Base-by-base conservation (phyloP, 768 basidiomycete species). In the Stropharia rugosoannulata region DNA sequence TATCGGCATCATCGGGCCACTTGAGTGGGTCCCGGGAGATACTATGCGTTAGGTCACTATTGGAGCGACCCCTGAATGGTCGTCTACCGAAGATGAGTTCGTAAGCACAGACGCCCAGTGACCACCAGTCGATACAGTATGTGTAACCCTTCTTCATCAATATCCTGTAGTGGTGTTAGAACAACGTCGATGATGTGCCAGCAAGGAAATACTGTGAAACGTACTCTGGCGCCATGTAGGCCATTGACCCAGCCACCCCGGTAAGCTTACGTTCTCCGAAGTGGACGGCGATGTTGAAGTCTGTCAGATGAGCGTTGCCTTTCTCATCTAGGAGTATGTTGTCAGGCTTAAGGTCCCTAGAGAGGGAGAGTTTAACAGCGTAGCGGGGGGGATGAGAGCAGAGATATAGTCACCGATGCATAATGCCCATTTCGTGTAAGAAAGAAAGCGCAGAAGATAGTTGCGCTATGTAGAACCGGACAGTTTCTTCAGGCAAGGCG, bases 211-310 rank as follows among this genome's bases (percentile, higher is more conserved):
- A 38, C 49, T 15, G 16, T 44, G 16, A 18, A 42, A 70, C 80
- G 52, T 66, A 87, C 84, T 90, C 87, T 2, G 88, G 89, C 40
- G 89, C 95, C 96, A 99, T 99, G 70, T 99, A 99, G 2, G 96
- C 96, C 95, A 98, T 96, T 49, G 93, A 96, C 8, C 96, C 96
- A 19, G 96, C 96, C 0, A 99, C 90, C 19, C 95, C 94, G 11
- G 90, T 95, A 35, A 94, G 73, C 55, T 89, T 83, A 54, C 91
- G 82, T 55, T 97, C 94, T 4, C 88, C 85, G 67, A 91, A 98
- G 70, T 99, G 96, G 6, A 98, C 94, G 13, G 96, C 96, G 56
- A 99, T 99, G 70, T 99, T 99, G 73, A 99, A 97, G 69, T 99
- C 96, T 0, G 90, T 98, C 59, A 99, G 78, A 70, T 99, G 96